Evolutionary conservation across 352 stramenopile species (phyloP).

Genomic region (Phytopythium vexans): DNA sequence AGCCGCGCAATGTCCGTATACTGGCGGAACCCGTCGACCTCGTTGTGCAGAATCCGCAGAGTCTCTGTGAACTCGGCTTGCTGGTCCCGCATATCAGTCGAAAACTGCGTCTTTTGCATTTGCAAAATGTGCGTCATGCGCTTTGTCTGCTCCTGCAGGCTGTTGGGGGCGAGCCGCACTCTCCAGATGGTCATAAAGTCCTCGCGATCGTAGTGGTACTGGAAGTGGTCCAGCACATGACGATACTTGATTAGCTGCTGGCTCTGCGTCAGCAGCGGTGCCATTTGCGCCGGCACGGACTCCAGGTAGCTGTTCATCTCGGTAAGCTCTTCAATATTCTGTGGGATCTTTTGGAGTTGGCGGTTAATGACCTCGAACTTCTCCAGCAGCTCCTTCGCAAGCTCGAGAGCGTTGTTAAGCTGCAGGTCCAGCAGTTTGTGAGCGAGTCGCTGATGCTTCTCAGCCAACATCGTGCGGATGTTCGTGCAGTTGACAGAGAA

Average conservation of each 20-base stretch:
- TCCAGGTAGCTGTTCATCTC: constrained; percentile 87
- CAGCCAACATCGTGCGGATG: constrained; percentile 64
- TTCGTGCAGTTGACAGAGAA: constrained; percentile 77
- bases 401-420: constrained; percentile 63
- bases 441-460: constrained; percentile 71
- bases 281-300: constrained; percentile 55
- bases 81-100: constrained; percentile 90
- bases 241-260: constrained; percentile 81
- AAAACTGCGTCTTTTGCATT: constrained; percentile 83
- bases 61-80: constrained; percentile 89
- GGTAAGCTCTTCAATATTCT: constrained; percentile 91
- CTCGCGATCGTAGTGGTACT: constrained; percentile 83
- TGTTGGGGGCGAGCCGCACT: constrained; percentile 83
- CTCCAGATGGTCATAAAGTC: constrained; percentile 91
- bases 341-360: constrained; percentile 81
- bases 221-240: constrained; percentile 72
- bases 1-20: constrained; percentile 86
- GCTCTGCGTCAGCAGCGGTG: constrained; percentile 63
- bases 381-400: constrained; percentile 73
- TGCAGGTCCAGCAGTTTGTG: constrained; percentile 78
- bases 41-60: constrained; percentile 79
- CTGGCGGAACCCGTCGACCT: constrained; percentile 84
- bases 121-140: constrained; percentile 76
- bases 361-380: constrained; percentile 85
- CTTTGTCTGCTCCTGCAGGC: constrained; percentile 85